Percentiles rank a stretch among this genome's conserved stretches.
These are phyloP conservation scores for Clonostachys chloroleuca DNA, from an alignment of 2,329 filamentous ascomycete genomes.

Conservation along the genomic window DNA sequence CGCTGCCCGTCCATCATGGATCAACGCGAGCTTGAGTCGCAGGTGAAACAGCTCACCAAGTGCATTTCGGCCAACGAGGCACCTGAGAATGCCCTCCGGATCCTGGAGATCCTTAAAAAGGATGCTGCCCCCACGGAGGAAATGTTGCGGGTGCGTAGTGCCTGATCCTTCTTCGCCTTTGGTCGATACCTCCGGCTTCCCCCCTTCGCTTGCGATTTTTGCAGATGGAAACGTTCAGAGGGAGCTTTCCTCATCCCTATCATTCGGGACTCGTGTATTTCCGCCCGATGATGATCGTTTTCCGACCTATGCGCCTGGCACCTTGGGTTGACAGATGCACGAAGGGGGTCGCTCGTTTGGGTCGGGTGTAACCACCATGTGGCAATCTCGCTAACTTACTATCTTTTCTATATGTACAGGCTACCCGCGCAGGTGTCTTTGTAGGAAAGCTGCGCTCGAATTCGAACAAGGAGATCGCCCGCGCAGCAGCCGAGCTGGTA, in stretches of 20 bases:
- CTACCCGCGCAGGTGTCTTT: slow-evolving; percentile 85
- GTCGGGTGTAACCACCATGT: not conserved
- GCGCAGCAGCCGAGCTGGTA: slow-evolving; percentile 77
- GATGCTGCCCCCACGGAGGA: slow-evolving; percentile 84
- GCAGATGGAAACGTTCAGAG: no score
- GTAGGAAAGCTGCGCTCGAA: slow-evolving; percentile 79
- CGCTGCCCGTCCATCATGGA: slow-evolving; percentile 52
- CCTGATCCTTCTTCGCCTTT: no score
- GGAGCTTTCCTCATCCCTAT: no score
- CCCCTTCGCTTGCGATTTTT: no score
- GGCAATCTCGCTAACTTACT: slow-evolving; percentile 1
- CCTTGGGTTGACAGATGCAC: no score
- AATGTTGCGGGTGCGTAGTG: slow-evolving; percentile 65
- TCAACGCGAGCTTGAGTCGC: slow-evolving; percentile 72
- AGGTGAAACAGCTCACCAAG: slow-evolving; percentile 77
- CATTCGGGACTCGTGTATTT: no score
- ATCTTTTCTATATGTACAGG: slow-evolving; percentile 28
- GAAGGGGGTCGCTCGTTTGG: not conserved
- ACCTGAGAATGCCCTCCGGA: slow-evolving; percentile 62
- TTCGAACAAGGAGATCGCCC: slow-evolving; percentile 74
- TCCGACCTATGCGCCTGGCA: no score
- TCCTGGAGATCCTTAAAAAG: slow-evolving; percentile 76
- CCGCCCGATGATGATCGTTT: no score
- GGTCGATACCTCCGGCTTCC: no score
- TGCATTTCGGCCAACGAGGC: slow-evolving; percentile 73